Conservation (phyloP, 2,329 filamentous ascomycete species). For the Ophiostoma ulmi region DNA sequence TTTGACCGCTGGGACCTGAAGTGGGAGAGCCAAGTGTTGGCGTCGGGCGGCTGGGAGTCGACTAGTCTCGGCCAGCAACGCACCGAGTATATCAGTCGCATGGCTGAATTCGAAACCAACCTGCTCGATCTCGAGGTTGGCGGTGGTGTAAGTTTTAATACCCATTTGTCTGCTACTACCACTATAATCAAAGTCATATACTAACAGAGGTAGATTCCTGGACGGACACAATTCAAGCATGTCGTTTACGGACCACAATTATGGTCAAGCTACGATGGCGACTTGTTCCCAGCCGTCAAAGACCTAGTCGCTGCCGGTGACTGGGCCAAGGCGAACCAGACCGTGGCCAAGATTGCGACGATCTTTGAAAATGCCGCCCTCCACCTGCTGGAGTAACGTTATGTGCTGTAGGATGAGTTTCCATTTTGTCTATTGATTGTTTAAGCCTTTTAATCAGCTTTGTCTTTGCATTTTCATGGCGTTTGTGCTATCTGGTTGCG, state of each 20-base stretch:
- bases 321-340: slow-evolving; percentile 61
- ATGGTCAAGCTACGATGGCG: slow-evolving; percentile 65
- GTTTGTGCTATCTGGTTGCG: slow-evolving; percentile 12
- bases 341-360: slow-evolving; percentile 65
- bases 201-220: slow-evolving; percentile 57
- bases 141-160: slow-evolving; percentile 61
- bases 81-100: slow-evolving; percentile 70
- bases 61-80: slow-evolving; percentile 61
- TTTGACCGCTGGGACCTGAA: slow-evolving; percentile 72
- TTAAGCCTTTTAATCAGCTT: background rate
- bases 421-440: background rate
- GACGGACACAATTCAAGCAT: slow-evolving; percentile 90
- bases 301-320: slow-evolving; percentile 70
- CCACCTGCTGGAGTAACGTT: slow-evolving; percentile 25
- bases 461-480: slow-evolving; percentile 26
- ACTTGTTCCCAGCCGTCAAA: slow-evolving; percentile 76
- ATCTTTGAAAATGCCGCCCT: slow-evolving; percentile 59
- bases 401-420: background rate
- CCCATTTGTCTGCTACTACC: background rate
- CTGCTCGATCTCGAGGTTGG: slow-evolving; percentile 69
- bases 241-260: slow-evolving; percentile 78
- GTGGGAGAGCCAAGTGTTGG: slow-evolving; percentile 70
- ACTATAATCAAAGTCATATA: background rate
- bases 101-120: slow-evolving; percentile 76
- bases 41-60: slow-evolving; percentile 70